Conservation (phyloP, 1,284 basidiomycete genomes). For the Melampsora americana region DNA sequence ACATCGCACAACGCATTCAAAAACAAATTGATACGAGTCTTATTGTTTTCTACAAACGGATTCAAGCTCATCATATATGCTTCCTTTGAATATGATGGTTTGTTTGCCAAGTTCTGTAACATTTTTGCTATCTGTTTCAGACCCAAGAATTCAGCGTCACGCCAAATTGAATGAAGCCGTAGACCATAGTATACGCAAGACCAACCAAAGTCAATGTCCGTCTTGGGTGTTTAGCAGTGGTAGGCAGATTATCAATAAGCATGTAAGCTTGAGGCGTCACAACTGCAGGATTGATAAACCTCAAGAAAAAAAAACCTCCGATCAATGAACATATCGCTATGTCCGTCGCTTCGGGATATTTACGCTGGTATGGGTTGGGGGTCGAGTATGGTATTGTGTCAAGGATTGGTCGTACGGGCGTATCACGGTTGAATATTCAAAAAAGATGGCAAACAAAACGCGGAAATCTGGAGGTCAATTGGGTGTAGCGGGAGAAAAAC, state of each 20-base stretch:
- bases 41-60: conserved; percentile 97
- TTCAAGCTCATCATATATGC: conserved; percentile 97
- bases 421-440: too few relatives aligned
- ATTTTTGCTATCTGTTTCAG: conserved; percentile 86
- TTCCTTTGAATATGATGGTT: conserved; percentile 96
- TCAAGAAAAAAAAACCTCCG: conserved; percentile 98
- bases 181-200: conserved; percentile 44
- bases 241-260: conserved; percentile 91
- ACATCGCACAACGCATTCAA: conserved; percentile 95
- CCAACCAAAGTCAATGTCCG: conserved; percentile 86
- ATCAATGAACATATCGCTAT: conserved; percentile 97
- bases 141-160: background rate
- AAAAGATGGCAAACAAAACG: too few relatives aligned
- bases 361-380: conserved; percentile 63
- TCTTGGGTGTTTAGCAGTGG: conserved; percentile 81
- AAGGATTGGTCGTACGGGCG: background rate
- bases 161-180: conserved; percentile 26
- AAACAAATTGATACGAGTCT: conserved; percentile 93
- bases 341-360: conserved; percentile 96
- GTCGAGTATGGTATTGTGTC: background rate
- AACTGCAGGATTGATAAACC: conserved; percentile 99
- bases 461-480: background rate
- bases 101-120: conserved; percentile 98
- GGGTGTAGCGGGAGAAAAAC: conserved; percentile 2
- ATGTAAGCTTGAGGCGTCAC: conserved; percentile 99